phyloP scores from a whole-genome alignment of 352 stramenopile genomes.

The Phytophthora pluvialis region DNA sequence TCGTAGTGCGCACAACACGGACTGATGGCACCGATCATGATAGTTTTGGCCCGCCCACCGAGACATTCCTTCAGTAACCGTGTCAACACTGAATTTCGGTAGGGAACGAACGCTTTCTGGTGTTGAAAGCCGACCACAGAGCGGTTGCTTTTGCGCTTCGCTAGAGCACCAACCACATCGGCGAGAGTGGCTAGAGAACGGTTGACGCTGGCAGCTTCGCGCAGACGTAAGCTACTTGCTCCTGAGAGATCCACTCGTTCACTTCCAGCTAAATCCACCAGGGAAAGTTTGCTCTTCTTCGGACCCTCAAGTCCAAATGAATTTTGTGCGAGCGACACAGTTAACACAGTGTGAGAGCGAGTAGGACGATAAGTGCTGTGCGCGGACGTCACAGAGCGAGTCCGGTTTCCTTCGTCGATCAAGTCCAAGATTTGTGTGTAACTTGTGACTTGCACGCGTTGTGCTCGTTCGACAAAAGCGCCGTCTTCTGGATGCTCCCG shows the following conservation, averaged over 20 bases:
- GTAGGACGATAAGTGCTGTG: constrained; percentile 55
- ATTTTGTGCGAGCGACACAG: constrained; percentile 57
- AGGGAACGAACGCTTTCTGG: constrained; percentile 74
- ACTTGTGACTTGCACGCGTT: constrained; percentile 49
- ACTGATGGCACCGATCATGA: constrained; percentile 90
- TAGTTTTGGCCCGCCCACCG: constrained; percentile 79
- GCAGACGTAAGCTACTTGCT: constrained; percentile 53
- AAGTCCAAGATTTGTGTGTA: constrained; percentile 62
- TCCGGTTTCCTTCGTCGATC: constrained; percentile 68
- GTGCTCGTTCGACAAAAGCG: constrained; percentile 68
- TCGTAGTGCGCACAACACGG: constrained; percentile 87
- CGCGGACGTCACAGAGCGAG: constrained; percentile 57
- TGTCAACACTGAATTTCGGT: constrained; percentile 91
- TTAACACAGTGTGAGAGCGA: constrained; percentile 74
- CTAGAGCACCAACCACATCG: constrained; percentile 83
- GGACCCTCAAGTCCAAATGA: constrained; percentile 5
- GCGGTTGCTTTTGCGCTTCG: constrained; percentile 37
- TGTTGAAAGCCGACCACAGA: constrained; percentile 9
- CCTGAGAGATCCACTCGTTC: constrained; percentile 65
- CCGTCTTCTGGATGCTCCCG: constrained; percentile 76
- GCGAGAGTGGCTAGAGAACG: constrained; percentile 82
- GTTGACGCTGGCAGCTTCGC: constrained; percentile 86
- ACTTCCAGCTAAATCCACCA: constrained; percentile 78
- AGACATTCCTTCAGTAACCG: constrained; percentile 82
- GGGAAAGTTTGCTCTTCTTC: constrained; percentile 70